phyloP scores from a whole-genome alignment of 495 filamentous ascomycete species.

The Neurospora sp. region DNA sequence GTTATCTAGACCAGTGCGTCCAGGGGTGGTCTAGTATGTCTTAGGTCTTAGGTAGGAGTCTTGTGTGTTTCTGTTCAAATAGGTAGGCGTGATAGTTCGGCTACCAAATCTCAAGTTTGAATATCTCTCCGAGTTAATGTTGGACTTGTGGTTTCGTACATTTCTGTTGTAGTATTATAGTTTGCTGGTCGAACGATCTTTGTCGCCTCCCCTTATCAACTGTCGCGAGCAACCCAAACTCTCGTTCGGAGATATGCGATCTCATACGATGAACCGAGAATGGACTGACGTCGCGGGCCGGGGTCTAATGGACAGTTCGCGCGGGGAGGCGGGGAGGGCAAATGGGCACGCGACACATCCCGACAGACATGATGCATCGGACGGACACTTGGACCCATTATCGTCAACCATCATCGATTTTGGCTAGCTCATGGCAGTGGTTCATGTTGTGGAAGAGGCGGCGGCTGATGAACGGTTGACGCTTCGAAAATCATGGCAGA shows the following conservation, averaged over 20 bases:
- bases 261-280: neutral
- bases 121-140: neutral
- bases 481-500: neutral
- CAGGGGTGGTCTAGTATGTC: neutral
- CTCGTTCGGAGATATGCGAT: neutral
- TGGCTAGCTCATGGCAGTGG: too few species aligned
- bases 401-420: neutral
- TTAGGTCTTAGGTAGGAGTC: neutral
- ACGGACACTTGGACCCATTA: neutral
- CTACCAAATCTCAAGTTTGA: neutral
- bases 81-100: neutral
- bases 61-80: neutral
- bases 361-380: neutral
- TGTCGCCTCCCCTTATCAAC: neutral
- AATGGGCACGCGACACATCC: neutral
- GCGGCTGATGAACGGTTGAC: neutral
- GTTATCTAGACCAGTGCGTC: neutral
- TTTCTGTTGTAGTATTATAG: neutral
- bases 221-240: too few species aligned
- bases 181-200: neutral
- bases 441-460: too few species aligned
- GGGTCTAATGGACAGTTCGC: neutral
- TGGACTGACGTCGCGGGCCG: neutral
- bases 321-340: neutral
- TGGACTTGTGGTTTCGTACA: too few species aligned